Evolutionary conservation across 495 filamentous ascomycete species (phyloP).

Genomic region (Lophiostoma macrostomum): DNA sequence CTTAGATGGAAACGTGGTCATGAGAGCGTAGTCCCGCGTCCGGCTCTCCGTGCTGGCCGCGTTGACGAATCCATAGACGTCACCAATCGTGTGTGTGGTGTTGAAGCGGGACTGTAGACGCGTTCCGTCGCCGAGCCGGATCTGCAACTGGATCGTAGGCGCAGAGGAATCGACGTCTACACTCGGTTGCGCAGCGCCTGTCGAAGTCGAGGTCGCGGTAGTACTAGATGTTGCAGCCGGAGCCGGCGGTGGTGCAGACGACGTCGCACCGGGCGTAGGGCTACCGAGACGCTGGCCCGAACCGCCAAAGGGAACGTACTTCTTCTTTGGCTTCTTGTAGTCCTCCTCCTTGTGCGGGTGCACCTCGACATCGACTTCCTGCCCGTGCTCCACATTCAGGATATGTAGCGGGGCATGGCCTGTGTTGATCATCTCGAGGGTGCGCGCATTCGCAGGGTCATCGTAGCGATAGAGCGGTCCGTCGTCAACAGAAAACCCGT

Average conservation of each 20-base stretch:
- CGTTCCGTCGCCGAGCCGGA: conserved; percentile 87
- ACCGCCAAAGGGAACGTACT: conserved; percentile 83
- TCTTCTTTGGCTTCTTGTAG: conserved; percentile 75
- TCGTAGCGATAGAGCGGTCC: conserved; percentile 86
- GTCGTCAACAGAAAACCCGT: conserved; percentile 95
- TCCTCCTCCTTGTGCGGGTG: conserved; percentile 77
- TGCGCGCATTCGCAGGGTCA: conserved; percentile 78
- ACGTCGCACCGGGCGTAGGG: conserved; percentile 66
- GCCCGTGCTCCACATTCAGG: conserved; percentile 80
- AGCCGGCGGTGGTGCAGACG: conserved; percentile 40
- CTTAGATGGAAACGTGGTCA: conserved; percentile 95
- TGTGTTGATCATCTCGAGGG: conserved; percentile 77
- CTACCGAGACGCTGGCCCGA: conserved; percentile 85
- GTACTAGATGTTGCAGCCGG: conserved; percentile 39
- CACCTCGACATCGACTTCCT: conserved; percentile 87
- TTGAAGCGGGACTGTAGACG: conserved; percentile 87
- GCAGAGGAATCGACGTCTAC: conserved; percentile 68
- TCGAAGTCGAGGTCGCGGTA: conserved; percentile 35
- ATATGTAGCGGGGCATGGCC: conserved; percentile 84
- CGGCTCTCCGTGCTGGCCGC: conserved; percentile 59
- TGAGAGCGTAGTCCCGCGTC: conserved; percentile 69
- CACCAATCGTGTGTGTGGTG: conserved; percentile 81
- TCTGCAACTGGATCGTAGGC: conserved; percentile 75
- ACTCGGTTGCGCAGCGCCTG: conserved; percentile 41
- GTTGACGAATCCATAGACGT: conserved; percentile 83